Percentiles rank a stretch among this genome's conserved stretches.
These are phyloP conservation scores for Fraxinus angustifolia DNA, from an alignment of 305 asterid genomes.

Conservation along the genomic window DNA sequence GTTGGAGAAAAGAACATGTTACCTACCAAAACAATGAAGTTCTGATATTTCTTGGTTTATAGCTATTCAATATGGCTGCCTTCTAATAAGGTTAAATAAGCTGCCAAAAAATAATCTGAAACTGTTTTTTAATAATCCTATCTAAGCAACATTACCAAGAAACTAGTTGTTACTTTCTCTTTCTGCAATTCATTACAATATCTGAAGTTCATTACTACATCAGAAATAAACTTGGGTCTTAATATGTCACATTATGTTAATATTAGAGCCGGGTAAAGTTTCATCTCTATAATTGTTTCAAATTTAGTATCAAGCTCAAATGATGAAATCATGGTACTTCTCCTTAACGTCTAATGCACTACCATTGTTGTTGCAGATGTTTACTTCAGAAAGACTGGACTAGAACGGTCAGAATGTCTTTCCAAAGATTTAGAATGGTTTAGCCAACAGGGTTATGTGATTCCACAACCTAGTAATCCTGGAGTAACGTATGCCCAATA, in stretches of 20 bases:
- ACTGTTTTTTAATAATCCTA: neutral
- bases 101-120: neutral
- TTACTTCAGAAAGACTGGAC: slow-evolving; percentile 86
- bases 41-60: neutral
- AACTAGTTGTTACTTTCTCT: neutral
- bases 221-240: neutral
- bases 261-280: neutral
- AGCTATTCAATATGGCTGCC: neutral
- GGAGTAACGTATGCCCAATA: slow-evolving; percentile 61
- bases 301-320: neutral
- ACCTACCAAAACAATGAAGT: neutral
- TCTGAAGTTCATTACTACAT: neutral
- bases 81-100: neutral
- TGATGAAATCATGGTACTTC: neutral
- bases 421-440: slow-evolving; percentile 67
- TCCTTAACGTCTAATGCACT: neutral
- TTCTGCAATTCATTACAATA: neutral
- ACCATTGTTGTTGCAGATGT: slow-evolving; percentile 47
- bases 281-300: neutral
- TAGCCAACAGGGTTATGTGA: slow-evolving; percentile 51
- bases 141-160: neutral
- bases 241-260: neutral
- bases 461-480: slow-evolving; percentile 71
- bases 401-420: slow-evolving; percentile 64
- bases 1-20: neutral